Percentiles rank a stretch among this genome's conserved stretches.
Conservation (phyloP, 1,139 yeast genomes). For the Yamadazyma pseudoaaseri region DNA sequence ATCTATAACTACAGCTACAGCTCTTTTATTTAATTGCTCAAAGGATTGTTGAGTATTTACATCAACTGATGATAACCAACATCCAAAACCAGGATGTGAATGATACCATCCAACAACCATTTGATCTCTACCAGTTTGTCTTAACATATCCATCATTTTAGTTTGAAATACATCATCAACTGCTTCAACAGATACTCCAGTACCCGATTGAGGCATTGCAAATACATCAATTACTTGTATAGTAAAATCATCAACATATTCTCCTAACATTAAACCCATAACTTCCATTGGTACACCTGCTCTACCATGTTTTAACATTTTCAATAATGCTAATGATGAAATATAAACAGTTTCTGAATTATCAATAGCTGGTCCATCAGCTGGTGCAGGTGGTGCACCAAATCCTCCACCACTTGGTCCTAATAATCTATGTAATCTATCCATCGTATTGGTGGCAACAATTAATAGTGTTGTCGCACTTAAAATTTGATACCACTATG, state of each 20-base stretch:
- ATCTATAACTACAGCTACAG: slow-evolving; percentile 97
- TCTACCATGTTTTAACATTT: slow-evolving; percentile 97
- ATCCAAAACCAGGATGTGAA: slow-evolving; percentile 99
- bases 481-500: not conserved
- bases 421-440: slow-evolving; percentile 70
- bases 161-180: slow-evolving; percentile 99
- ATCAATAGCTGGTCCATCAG: slow-evolving; percentile 84
- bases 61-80: slow-evolving; percentile 97
- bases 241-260: slow-evolving; percentile 95
- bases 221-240: slow-evolving; percentile 96
- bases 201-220: slow-evolving; percentile 99
- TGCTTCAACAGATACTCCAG: slow-evolving; percentile 98
- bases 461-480: too few species aligned
- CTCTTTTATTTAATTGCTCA: slow-evolving; percentile 90
- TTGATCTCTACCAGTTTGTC: slow-evolving; percentile 97
- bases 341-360: slow-evolving; percentile 96
- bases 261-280: slow-evolving; percentile 99
- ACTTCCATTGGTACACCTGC: slow-evolving; percentile 99
- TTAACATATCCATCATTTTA: slow-evolving; percentile 98
- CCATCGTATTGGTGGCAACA: slow-evolving; percentile 43
- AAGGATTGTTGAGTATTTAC: slow-evolving; percentile 97
- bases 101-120: slow-evolving; percentile 99
- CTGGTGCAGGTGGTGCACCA: slow-evolving; percentile 45
- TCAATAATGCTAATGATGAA: slow-evolving; percentile 89
- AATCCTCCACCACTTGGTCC: slow-evolving; percentile 62